Base-by-base conservation (phyloP, 2,329 filamentous ascomycete genomes). In the Calonectria multiphialidica region DNA sequence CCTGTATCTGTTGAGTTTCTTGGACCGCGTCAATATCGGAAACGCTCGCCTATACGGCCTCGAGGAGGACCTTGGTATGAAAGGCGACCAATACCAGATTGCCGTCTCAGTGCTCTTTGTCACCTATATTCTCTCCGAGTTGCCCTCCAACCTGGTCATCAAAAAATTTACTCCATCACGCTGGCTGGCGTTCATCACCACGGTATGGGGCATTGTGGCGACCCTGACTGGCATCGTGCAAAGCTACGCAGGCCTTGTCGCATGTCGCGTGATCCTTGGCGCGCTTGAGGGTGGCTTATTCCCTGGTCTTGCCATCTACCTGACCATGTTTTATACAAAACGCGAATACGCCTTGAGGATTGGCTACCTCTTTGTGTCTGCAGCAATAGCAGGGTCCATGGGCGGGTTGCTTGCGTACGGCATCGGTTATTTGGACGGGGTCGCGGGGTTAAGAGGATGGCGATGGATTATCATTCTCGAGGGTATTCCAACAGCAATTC, bases 31-130 rank as follows among this genome's bases (percentile, higher is more conserved):
- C 44, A 82, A 82, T 49, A 81, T 82, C 2, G 91, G 91, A 57
- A 93, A 93, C 82, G 92, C 91, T 12, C 86, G 89, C 5, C 84
- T 93, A 2, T 93, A 92, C 76, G 88, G 88, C 2, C 79, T 94
- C 44, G 90, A 93, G 78, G 83, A 88, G 70, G 91, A 93, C 74
- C 84, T 94, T 5, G 85, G 87, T 3, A 83, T 94, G 68, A 80
- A 82, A 10, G 87, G 88, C 2, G 87, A 88, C 55, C 87, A 92
- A 77, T 93, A 90, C 76, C 90, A 93, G 78, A 75, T 76, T 16
- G 79, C 79, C 1, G 80, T 82, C 0, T 81, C 80, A 0, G 73
- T 83, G 2, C 74, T 82, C 2, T 84, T 83, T 64, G 79, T 83
- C 2, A 81, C 82, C 0, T 85, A 86, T 66, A 82, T 85, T 23